These are phyloP conservation scores for Umbelopsis sp. DNA, from an alignment of 192 early-diverging fungal genomes.

Conservation along the genomic window DNA sequence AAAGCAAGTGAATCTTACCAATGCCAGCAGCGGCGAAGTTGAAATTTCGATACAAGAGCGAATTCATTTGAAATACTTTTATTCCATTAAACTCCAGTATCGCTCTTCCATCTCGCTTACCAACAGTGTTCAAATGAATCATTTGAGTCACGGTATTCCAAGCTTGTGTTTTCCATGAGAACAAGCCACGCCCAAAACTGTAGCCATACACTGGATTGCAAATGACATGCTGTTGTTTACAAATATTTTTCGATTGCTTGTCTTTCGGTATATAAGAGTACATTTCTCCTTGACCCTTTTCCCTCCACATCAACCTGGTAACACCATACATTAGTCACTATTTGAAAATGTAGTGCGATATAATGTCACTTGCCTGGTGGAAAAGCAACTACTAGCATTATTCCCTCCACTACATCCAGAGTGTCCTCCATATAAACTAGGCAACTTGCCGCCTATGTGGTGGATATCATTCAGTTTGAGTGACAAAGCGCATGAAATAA, in stretches of 20 bases:
- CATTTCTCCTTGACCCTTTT: conserved; percentile 50
- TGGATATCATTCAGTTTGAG: background rate
- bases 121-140: conserved; percentile 33
- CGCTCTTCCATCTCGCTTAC: conserved; percentile 22
- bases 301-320: conserved; percentile 45
- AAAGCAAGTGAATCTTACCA: conserved; percentile 5
- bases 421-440: conserved; percentile 57
- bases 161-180: conserved; percentile 37
- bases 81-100: conserved; percentile 23
- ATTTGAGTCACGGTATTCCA: conserved; percentile 50
- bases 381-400: conserved; percentile 49
- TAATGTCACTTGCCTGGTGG: conserved; percentile 48
- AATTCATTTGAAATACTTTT: conserved; percentile 15
- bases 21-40: background rate
- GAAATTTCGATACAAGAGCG: conserved; percentile 2
- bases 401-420: conserved; percentile 52
- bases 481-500: background rate
- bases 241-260: conserved; percentile 20
- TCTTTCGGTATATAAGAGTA: conserved; percentile 49
- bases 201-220: conserved; percentile 55
- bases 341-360: background rate
- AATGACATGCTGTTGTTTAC: conserved; percentile 37
- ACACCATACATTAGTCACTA: background rate
- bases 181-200: conserved; percentile 53
- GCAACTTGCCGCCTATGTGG: conserved; percentile 54